Base-by-base conservation (phyloP, 2,329 filamentous ascomycete genomes). In the Hypoxylon sp. region DNA sequence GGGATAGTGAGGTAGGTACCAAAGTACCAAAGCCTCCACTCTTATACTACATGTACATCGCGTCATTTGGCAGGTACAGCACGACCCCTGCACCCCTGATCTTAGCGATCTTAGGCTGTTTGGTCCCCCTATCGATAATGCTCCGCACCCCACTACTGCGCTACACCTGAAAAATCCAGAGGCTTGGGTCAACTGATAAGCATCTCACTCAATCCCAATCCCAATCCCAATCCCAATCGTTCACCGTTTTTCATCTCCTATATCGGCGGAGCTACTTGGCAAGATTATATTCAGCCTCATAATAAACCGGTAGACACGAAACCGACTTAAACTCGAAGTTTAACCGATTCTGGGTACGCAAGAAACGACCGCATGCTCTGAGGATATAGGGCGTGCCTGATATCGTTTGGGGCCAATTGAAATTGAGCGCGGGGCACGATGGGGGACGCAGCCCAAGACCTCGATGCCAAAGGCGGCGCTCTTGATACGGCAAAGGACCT, bases 401-500 rank as follows among this genome's bases (percentile, higher is more conserved):
- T 51, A 29, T 31, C 44, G 10, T 32, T 50, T 35, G 44, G 60
- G 31, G 39, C 57, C 37, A 46, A 59, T 65, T 65, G 54, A 56
- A 47, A 35, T 19, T 29, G 53, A 44, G 65, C 58, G 62, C 53
- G 58, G 61, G 58, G 52, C 50, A 73, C 55, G 54, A 79, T 79
- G 77, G 76, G 74, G 51, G 77, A 77, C 69, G 76, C 75, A 57
- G 75, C 70, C 24, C 75, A 77, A 64, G 77, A 78, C 39, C 42
- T 77, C 59, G 73, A 75, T 27, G 69, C 71, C 62, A 74, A 75
- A 56, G 78, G 76, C 68, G 79, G 80, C 61, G 81, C 80, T 24
- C 72, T 85, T 74, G 88, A 91, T 78, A 92, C 92, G 54, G 84
- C 90, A 75, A 99, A 98, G 85, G 96, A 99, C 82, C 85, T 99